Percentiles rank a stretch among this genome's conserved stretches.
Evolutionary conservation across 2,329 filamentous ascomycete species (phyloP).

Genomic region (Alternaria rosae): DNA sequence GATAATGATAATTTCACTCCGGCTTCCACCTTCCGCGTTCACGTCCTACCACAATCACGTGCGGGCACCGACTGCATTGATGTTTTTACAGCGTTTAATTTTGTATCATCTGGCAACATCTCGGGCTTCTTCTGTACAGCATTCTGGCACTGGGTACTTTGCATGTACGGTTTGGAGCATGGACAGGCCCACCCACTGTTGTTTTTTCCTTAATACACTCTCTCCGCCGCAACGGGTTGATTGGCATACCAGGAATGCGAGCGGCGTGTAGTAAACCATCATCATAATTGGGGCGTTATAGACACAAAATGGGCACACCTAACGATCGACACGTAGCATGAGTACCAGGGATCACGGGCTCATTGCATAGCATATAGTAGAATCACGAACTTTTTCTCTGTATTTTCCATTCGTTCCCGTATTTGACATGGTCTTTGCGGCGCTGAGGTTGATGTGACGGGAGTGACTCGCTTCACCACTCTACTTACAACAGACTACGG

Average conservation of each 20-base stretch:
- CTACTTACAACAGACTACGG: not conserved
- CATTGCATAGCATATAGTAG: conserved; percentile 10
- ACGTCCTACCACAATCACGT: conserved; percentile 27
- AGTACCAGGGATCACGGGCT: not conserved
- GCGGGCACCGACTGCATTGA: conserved; percentile 29
- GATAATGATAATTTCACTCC: conserved; percentile 8
- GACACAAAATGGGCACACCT: conserved; percentile 12
- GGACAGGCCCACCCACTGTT: conserved; percentile 4
- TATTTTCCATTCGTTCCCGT: not conserved
- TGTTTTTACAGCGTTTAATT: conserved; percentile 35
- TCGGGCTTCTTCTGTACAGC: conserved; percentile 15
- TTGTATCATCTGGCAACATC: conserved; percentile 30
- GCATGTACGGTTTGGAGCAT: conserved; percentile 20
- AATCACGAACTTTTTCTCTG: conserved; percentile 6
- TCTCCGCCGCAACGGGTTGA: conserved; percentile 10
- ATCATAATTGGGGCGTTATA: conserved; percentile 15
- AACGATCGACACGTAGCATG: conserved; percentile 13
- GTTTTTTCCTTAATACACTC: conserved; percentile 1
- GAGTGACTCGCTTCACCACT: not conserved
- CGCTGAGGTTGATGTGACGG: too few relatives aligned
- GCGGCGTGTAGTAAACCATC: conserved; percentile 13
- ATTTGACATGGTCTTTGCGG: not conserved
- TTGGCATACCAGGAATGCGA: conserved; percentile 9
- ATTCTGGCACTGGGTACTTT: conserved; percentile 11
- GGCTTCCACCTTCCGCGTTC: conserved; percentile 26